Evolutionary conservation across 768 basidiomycete species (phyloP).

Genomic region (Brasilioporus rufonigricans): DNA sequence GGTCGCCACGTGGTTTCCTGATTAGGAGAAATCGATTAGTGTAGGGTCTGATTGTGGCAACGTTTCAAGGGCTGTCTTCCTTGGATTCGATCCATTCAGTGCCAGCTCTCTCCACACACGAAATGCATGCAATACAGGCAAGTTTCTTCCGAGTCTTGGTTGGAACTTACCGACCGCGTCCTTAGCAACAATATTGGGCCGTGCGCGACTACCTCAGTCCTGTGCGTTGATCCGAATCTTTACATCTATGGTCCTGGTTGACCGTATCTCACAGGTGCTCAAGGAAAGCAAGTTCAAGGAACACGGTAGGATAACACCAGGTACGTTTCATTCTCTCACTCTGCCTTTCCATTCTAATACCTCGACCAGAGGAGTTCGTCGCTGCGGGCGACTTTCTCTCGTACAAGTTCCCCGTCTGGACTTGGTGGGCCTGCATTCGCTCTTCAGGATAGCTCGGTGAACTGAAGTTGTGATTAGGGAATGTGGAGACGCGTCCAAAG

Average conservation of each 20-base stretch:
- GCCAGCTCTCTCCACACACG: neutral
- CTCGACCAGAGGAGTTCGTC: slow-evolving; percentile 84
- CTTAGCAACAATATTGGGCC: slow-evolving; percentile 87
- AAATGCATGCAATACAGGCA: slow-evolving; percentile 53
- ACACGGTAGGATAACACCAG: slow-evolving; percentile 93
- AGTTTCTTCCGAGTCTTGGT: neutral
- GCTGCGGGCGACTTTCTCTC: slow-evolving; percentile 95
- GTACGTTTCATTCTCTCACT: slow-evolving; percentile 40
- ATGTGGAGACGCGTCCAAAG: slow-evolving; percentile 82
- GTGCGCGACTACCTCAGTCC: slow-evolving; percentile 93
- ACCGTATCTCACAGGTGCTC: slow-evolving; percentile 63
- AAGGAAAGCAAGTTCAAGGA: slow-evolving; percentile 99
- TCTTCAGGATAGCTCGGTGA: neutral
- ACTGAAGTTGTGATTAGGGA: slow-evolving; percentile 57
- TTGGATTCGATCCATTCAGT: slow-evolving; percentile 15
- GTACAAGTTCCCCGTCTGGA: slow-evolving; percentile 99
- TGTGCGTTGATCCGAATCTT: slow-evolving; percentile 44
- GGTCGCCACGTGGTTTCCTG: slow-evolving; percentile 24
- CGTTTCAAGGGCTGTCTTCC: slow-evolving; percentile 15
- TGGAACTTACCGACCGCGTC: neutral
- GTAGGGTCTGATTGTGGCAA: slow-evolving; percentile 31
- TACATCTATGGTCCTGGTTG: slow-evolving; percentile 23
- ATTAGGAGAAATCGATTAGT: slow-evolving; percentile 36
- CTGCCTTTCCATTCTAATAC: slow-evolving; percentile 11
- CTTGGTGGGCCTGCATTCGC: slow-evolving; percentile 59